Conservation (phyloP, 2,329 filamentous ascomycete genomes). For the Talaromyces islandicus region DNA sequence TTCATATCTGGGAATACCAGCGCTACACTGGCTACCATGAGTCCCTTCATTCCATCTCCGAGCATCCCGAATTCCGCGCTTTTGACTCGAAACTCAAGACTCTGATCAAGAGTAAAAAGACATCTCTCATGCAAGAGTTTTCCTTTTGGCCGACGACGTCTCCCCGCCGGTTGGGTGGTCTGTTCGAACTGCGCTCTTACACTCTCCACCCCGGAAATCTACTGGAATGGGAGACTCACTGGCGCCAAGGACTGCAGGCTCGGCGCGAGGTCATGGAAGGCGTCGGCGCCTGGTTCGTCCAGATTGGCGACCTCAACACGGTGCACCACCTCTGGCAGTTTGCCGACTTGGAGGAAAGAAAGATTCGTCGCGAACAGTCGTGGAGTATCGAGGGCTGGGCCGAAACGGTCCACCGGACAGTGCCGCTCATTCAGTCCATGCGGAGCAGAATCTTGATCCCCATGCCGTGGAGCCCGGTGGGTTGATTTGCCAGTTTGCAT, state of each 20-base stretch:
- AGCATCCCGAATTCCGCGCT: slow-evolving; percentile 73
- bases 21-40: slow-evolving; percentile 93
- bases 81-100: slow-evolving; percentile 80
- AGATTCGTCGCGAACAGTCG: slow-evolving; percentile 83
- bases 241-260: slow-evolving; percentile 85
- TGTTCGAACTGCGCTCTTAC: slow-evolving; percentile 96
- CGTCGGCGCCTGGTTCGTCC: slow-evolving; percentile 96
- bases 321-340: slow-evolving; percentile 99
- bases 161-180: slow-evolving; percentile 79
- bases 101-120: slow-evolving; percentile 78
- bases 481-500: slow-evolving; percentile 44
- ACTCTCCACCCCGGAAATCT: slow-evolving; percentile 92
- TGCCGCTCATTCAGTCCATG: slow-evolving; percentile 94
- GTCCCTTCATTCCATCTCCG: slow-evolving; percentile 77
- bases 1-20: slow-evolving; percentile 99
- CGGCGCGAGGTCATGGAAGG: slow-evolving; percentile 97
- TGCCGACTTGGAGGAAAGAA: slow-evolving; percentile 90
- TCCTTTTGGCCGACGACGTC: slow-evolving; percentile 98
- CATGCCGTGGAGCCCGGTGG: slow-evolving; percentile 93
- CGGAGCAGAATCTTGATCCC: slow-evolving; percentile 88
- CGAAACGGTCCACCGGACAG: slow-evolving; percentile 96
- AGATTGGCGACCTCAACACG: slow-evolving; percentile 95
- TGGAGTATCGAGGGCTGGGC: slow-evolving; percentile 95
- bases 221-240: slow-evolving; percentile 98
- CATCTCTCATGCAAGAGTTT: slow-evolving; percentile 97